A percentile compares a stretch with the other conserved stretches of the same genome.
These are phyloP conservation scores for Fraxinus nigra DNA, from an alignment of 305 asterid species.

Conservation along the genomic window DNA sequence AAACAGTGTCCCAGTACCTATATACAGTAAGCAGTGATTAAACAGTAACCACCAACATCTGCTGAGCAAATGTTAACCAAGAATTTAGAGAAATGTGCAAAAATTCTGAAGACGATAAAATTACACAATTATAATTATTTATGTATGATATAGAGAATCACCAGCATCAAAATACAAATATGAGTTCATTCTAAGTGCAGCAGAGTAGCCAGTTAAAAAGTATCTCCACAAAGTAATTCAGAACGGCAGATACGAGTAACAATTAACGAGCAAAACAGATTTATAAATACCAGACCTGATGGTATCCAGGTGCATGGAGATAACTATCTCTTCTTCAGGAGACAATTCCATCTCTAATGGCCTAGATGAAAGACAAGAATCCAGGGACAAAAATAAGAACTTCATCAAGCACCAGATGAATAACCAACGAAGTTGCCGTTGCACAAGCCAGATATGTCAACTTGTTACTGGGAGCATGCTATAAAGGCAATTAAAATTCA, in stretches of 20 bases:
- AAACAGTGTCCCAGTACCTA: neutral
- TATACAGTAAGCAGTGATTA: neutral
- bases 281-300: constrained; percentile 55
- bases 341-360: constrained; percentile 81
- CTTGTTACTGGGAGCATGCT: neutral
- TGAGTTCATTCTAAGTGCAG: constrained; percentile 8
- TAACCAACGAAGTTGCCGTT: constrained; percentile 12
- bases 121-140: neutral
- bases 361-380: constrained; percentile 40
- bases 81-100: neutral
- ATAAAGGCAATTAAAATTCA: constrained; percentile 6
- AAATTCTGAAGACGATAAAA: neutral
- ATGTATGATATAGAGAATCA: neutral
- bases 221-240: neutral
- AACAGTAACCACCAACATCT: neutral
- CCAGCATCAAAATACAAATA: constrained; percentile 3
- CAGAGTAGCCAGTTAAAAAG: neutral
- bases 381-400: constrained; percentile 31
- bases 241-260: constrained; percentile 1
- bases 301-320: constrained; percentile 86
- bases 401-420: constrained; percentile 22
- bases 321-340: constrained; percentile 90
- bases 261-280: constrained; percentile 11
- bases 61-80: neutral
- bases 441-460: constrained; percentile 20